These are phyloP conservation scores for Xylaria nigripes DNA, from an alignment of 495 filamentous ascomycete species.

Conservation along the genomic window DNA sequence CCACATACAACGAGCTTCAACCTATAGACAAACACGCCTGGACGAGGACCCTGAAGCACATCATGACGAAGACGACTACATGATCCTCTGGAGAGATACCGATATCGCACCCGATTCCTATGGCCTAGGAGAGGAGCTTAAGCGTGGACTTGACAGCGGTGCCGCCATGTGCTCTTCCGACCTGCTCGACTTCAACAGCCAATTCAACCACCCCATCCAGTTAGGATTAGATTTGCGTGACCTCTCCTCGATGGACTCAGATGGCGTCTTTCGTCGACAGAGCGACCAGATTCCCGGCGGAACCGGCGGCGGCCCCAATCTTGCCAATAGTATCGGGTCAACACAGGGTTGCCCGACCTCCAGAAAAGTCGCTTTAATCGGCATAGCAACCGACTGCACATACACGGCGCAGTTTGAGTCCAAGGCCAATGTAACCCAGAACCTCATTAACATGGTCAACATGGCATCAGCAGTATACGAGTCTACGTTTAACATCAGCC, in stretches of 20 bases:
- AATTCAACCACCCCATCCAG: constrained; percentile 60
- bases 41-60: constrained; percentile 64
- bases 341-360: constrained; percentile 77
- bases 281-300: constrained; percentile 53
- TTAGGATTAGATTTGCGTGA: constrained; percentile 26
- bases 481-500: constrained; percentile 83
- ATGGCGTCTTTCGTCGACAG: constrained; percentile 36
- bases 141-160: constrained; percentile 24
- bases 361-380: constrained; percentile 81
- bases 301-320: constrained; percentile 76
- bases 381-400: constrained; percentile 86
- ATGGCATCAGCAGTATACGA: constrained; percentile 81
- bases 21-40: constrained; percentile 67
- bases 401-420: constrained; percentile 65
- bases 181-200: constrained; percentile 58
- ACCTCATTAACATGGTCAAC: constrained; percentile 80
- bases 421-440: constrained; percentile 50
- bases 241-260: constrained; percentile 25
- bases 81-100: constrained; percentile 88
- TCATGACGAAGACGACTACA: constrained; percentile 57
- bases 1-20: constrained; percentile 71
- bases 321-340: constrained; percentile 71
- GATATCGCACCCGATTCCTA: constrained; percentile 50
- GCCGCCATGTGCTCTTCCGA: constrained; percentile 53
- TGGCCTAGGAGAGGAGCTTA: constrained; percentile 21